phyloP scores from a whole-genome alignment of 2,329 filamentous ascomycete genomes.

The Fusarium chuoi region DNA sequence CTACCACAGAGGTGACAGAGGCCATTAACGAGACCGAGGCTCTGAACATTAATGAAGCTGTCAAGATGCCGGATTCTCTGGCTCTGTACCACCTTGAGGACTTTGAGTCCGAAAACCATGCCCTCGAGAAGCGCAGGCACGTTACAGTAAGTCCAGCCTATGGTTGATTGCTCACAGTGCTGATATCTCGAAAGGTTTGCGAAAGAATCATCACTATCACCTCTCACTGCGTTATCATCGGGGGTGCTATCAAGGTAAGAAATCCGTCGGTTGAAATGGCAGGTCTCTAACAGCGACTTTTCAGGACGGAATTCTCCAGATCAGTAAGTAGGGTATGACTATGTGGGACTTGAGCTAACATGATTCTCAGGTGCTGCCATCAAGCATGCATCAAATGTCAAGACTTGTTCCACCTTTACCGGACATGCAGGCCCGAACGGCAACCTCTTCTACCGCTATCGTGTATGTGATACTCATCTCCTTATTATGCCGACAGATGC shows the following conservation, averaged over 20 bases:
- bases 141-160: not conserved
- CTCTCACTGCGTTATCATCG: accelerated
- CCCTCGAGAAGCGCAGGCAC: not conserved
- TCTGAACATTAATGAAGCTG: not conserved
- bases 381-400: not conserved
- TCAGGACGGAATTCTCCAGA: not conserved
- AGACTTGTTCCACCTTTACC: not conserved
- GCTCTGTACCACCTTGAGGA: not conserved
- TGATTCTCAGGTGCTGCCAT: accelerated
- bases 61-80: accelerated
- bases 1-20: not conserved
- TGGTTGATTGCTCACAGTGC: too few species aligned
- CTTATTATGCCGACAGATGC: not conserved
- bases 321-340: not conserved
- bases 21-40: not conserved
- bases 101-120: not conserved
- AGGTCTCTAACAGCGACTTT: accelerated
- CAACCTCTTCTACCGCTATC: not conserved
- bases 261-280: too few species aligned
- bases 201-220: accelerated
- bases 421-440: not conserved
- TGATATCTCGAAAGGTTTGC: not conserved
- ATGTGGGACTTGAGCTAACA: accelerated
- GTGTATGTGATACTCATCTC: not conserved
- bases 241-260: not conserved